A percentile compares a stretch with the other conserved stretches of the same genome.
Evolutionary conservation across 2,329 filamentous ascomycete species (phyloP).

Genomic region (Sporothrix dimorphospora): DNA sequence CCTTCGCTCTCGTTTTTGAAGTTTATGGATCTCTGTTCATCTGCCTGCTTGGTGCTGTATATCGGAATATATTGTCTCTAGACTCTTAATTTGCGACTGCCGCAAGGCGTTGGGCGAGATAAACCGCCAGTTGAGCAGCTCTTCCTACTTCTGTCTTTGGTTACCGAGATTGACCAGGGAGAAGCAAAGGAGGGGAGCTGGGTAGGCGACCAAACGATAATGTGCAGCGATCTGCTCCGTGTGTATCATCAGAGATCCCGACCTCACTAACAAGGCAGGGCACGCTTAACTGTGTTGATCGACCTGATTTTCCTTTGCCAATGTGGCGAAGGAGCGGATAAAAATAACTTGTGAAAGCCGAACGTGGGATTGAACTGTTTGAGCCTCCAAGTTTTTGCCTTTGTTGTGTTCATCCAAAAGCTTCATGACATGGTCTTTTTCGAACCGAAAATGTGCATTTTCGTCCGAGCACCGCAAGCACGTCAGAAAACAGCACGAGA

Average conservation of each 20-base stretch:
- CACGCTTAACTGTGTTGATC: not conserved
- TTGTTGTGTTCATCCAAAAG: not conserved
- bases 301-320: not conserved
- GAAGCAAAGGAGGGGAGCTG: not conserved
- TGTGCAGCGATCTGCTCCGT: slow-evolving; percentile 5
- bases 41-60: not conserved
- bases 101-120: not conserved
- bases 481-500: not conserved
- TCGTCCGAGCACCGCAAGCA: not conserved
- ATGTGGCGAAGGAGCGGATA: slow-evolving; percentile 1
- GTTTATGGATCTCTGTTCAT: too few relatives aligned
- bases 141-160: not conserved
- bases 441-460: not conserved
- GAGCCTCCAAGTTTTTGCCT: not conserved
- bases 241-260: slow-evolving; percentile 7
- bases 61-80: too few relatives aligned
- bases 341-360: slow-evolving; percentile 14
- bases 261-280: not conserved
- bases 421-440: not conserved
- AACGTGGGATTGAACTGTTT: not conserved
- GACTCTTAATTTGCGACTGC: not conserved
- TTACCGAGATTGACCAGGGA: slow-evolving; percentile 15
- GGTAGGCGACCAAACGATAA: not conserved
- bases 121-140: not conserved
- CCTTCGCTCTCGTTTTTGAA: too few relatives aligned